Evolutionary conservation across 2,329 filamentous ascomycete species (phyloP).

Genomic region (Zymoseptoria brevis): DNA sequence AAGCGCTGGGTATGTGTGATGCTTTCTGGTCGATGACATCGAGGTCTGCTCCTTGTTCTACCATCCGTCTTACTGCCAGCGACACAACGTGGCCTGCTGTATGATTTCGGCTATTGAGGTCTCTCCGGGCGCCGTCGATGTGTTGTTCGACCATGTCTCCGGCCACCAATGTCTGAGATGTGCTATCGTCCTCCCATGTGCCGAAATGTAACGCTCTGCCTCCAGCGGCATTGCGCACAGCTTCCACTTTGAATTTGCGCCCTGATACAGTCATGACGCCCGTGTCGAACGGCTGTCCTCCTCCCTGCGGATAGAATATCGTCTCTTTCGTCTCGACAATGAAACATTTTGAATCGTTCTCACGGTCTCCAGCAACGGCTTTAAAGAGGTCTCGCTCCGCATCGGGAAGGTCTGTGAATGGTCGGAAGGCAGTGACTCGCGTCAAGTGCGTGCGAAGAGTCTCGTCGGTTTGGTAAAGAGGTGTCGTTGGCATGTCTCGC

Average conservation of each 20-base stretch:
- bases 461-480: constrained; percentile 5
- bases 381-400: constrained; percentile 1
- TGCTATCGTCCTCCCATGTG: constrained; percentile 35
- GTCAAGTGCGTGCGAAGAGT: constrained; percentile 4
- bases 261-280: constrained; percentile 45
- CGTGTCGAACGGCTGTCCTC: constrained; percentile 63
- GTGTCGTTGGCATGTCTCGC: neutral
- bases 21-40: constrained; percentile 57
- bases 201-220: constrained; percentile 60
- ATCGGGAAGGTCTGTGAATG: neutral
- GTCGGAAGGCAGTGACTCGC: constrained; percentile 1
- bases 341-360: neutral
- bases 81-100: constrained; percentile 68
- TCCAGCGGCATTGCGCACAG: constrained; percentile 49
- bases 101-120: constrained; percentile 60
- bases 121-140: constrained; percentile 54
- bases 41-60: constrained; percentile 47
- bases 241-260: constrained; percentile 44
- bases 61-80: constrained; percentile 54
- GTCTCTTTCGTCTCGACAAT: constrained; percentile 46
- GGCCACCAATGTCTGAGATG: constrained; percentile 4
- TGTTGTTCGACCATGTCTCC: constrained; percentile 46
- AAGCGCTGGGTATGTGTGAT: constrained; percentile 60
- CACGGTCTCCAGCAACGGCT: neutral
- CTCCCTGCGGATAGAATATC: constrained; percentile 70